Base-by-base conservation (phyloP, 139 green algal genomes). In the Pleodorina starrii region DNA sequence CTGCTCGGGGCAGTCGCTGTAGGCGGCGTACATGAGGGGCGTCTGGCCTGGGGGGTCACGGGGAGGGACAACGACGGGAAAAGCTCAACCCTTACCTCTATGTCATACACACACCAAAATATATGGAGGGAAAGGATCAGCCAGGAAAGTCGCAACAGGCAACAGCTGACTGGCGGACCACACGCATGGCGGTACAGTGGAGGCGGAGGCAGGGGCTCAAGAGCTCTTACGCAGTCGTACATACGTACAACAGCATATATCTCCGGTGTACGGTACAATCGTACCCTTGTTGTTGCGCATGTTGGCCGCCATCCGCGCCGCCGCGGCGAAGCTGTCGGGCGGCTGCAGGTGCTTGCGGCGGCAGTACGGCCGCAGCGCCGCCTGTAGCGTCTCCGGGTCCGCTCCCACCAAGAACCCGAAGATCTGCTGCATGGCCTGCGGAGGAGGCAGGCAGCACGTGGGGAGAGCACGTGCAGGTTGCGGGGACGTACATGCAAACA, bases 21-120 rank as follows among this genome's bases (percentile, higher is more conserved):
- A 86, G 57, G 57, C 59, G 35, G 79, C 79, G 38, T 60, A 76
- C 79, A 86, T 86, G 40, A 86, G 79, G 1, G 79, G 48, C 25
- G 79, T 86, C 57, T 86, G 79, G 40, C 79, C 79, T 86, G 79
- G 3, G 35, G 36, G 17, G 38, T 51, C n/a, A 66, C 6, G 7
- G 29, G 7, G 21, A 9, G 29, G 29, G 5, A 66, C 54, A 66
- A 66, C 54, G 14, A 60, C 51, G 51, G 14, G 51, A 60, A 60
- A 17, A 60, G 14, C 51, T 17, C 51, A 60, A 27, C 51, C 51
- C 51, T 17, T 60, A 14, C 51, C 17, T 60, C 17, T 27, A 17
- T 60, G 51, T 60, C 51, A 60, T 60, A 60, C 51, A 60, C 17
- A 60, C 17, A 60, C 17, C 14, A 14, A 60, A 60, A 60, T 17